Base-by-base conservation (phyloP, 257 asterid species). In the Mitragyna speciosa region DNA sequence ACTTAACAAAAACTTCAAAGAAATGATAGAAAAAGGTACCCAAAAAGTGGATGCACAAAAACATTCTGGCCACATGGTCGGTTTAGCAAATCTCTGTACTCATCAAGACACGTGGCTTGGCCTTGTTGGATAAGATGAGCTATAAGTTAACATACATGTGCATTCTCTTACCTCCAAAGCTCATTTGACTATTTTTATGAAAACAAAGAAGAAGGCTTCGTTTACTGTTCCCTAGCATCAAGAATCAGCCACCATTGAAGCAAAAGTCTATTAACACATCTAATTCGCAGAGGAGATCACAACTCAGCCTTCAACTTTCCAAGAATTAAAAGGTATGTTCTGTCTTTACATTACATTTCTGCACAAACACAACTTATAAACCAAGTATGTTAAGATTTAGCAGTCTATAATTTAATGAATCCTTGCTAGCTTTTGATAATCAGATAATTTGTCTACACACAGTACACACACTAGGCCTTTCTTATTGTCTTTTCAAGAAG, bases 241-340 rank as follows among this genome's bases (percentile, higher is more conserved):
- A 70, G 68, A 36, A 36, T 68, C 66, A n/a, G 56, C 73, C 54
- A 33, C 75, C 76, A 43, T 67, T 61, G 75, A 63, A 82, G 70
- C 36, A 77, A 71, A 12, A 20, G 12, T 7, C 45, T 17, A 4
- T 7, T 4, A 36, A 36, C 41, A n/a, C 28, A 59, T 59, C 31
- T n/a, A 7, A 59, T 15, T 63, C 26, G 7, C 36, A 63, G 39
- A 28, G 41, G 41, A 36, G 41, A 26, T 73, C 15, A 33, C 48
- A 41, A 8, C 47, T 26, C 72, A 65, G 28, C 49, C 24, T 45
- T 64, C 71, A 26, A 9, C 47, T 22, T 69, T 33, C n/a, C 20
- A 16, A 10, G 20, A 54, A 12, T 52, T 11, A 6, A 65, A 82
- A 83, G 86, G 83, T 83, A 36, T 0, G 86, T 19, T 64, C 63